These are phyloP conservation scores for Hemerocallis citrina DNA, from an alignment of 106 monocot genomes.

Conservation along the genomic window DNA sequence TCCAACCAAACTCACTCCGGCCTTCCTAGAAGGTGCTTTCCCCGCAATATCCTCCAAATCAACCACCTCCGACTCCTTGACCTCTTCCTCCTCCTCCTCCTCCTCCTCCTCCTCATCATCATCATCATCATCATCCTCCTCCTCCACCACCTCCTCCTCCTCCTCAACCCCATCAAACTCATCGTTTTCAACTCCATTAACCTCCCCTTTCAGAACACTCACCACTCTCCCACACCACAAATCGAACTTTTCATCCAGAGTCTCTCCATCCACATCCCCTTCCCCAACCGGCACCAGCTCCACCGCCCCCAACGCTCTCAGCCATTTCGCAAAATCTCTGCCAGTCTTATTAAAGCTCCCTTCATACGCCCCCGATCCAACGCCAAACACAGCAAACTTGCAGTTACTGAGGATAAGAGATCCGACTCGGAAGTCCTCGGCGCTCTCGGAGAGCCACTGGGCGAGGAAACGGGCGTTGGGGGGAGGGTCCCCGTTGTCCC, in stretches of 20 bases:
- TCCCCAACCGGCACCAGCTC: conserved; percentile 56
- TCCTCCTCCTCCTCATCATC: conserved; percentile 41
- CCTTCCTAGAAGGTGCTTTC: conserved; percentile 56
- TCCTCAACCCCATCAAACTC: conserved; percentile 12
- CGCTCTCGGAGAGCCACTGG: conserved; percentile 74
- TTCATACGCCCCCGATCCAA: conserved; percentile 75
- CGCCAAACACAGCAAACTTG: conserved; percentile 82
- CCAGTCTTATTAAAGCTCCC: conserved; percentile 57
- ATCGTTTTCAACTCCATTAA: conserved; percentile 11
- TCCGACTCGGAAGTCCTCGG: conserved; percentile 84
- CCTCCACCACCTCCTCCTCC: conserved; percentile 13
- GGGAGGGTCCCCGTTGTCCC: conserved; percentile 71
- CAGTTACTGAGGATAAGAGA: conserved; percentile 44
- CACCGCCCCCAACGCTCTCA: conserved; percentile 69
- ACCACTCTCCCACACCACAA: conserved; percentile 52
- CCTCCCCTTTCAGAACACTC: conserved; percentile 43
- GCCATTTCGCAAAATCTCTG: conserved; percentile 53
- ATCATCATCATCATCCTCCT: conserved; percentile 27
- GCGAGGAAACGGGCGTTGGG: conserved; percentile 53
- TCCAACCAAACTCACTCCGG: background rate
- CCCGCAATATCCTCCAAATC: conserved; percentile 99
- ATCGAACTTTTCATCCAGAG: conserved; percentile 45
- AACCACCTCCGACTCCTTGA: conserved; percentile 28
- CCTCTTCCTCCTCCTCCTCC: conserved; percentile 44
- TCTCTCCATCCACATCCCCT: conserved; percentile 73